Conservation (phyloP, 176 grass and related monocot genomes). For the Zea mays region Zm-B73-REFERENCE-NAM-5.0 NC_050096.1:235513501-235514000, state of each 20-base stretch:
- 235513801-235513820: constrained; percentile 65
- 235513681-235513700: constrained; percentile 28
- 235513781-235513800: constrained; percentile 86
- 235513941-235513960: not conserved
- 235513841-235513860: not conserved
- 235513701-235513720: constrained; percentile 22
- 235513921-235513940: constrained; percentile 25
- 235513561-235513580: constrained; percentile 93
- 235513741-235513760: constrained; percentile 93
- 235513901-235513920: not conserved
- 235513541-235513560: constrained; percentile 3
- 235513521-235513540: constrained; percentile 30
- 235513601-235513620: constrained; percentile 64
- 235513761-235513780: constrained; percentile 84
- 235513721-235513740: constrained; percentile 80
- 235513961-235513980: not conserved
- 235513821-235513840: not conserved
- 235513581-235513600: constrained; percentile 93
- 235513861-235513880: not conserved
- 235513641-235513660: constrained; percentile 91
- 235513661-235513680: constrained; percentile 35
- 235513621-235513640: constrained; percentile 80
- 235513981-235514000: constrained; percentile 26
- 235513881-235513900: not conserved
- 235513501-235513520: constrained; percentile 38